A percentile compares a stretch with the other conserved stretches of the same genome.
phyloP scores from a whole-genome alignment of 345 rosid genomes.

The Abelmoschus esculentus region DNA sequence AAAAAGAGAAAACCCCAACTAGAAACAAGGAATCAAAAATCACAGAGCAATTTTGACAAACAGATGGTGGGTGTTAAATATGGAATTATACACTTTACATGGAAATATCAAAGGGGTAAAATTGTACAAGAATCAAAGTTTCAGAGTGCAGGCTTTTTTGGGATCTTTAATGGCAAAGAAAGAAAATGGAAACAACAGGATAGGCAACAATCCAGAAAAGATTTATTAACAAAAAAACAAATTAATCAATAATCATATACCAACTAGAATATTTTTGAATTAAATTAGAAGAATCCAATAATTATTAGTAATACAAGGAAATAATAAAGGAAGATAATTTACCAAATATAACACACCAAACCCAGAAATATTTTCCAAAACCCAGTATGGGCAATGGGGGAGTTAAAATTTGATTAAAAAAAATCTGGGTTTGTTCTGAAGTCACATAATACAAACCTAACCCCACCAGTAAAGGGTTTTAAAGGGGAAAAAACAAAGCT shows the following conservation, averaged over 20 bases:
- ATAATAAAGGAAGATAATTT: background rate
- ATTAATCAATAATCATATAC: background rate
- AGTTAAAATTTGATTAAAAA: constrained; percentile 1
- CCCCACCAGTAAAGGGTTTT: background rate
- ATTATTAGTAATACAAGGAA: constrained; percentile 9
- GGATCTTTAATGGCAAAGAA: background rate
- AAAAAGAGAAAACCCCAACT: background rate
- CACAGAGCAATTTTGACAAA: background rate
- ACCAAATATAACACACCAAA: constrained; percentile 13
- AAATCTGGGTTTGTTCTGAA: constrained; percentile 12
- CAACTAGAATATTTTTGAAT: background rate
- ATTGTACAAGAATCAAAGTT: background rate
- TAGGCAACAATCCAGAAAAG: constrained; percentile 13
- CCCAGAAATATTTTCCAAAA: constrained; percentile 14
- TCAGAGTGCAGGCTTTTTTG: constrained; percentile 13
- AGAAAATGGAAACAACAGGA: constrained; percentile 3
- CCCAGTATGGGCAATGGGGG: background rate
- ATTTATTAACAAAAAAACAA: background rate
- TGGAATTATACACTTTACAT: background rate
- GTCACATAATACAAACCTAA: background rate
- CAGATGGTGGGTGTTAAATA: background rate
- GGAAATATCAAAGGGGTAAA: background rate
- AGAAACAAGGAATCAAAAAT: constrained; percentile 4
- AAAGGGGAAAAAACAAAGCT: constrained; percentile 6
- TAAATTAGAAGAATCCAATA: constrained; percentile 7